A percentile compares a stretch with the other conserved stretches of the same genome.
Conservation (phyloP, 805 yeast species). For the Kodamaea restingae region DNA sequence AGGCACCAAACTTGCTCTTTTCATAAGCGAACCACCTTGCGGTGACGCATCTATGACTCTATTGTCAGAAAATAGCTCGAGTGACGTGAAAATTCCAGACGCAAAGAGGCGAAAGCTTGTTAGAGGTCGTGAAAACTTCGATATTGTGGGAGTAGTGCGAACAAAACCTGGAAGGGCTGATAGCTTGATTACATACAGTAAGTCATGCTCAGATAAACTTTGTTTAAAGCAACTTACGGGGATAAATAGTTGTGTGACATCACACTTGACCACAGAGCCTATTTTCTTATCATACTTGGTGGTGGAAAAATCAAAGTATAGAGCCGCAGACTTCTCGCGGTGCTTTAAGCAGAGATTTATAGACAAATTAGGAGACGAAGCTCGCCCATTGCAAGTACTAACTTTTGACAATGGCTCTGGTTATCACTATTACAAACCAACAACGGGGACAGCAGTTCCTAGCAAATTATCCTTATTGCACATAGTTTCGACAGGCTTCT, state of each 20-base stretch:
- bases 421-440: constrained; percentile 24
- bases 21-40: constrained; percentile 78
- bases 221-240: constrained; percentile 60
- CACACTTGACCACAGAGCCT: constrained; percentile 28
- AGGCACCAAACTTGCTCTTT: constrained; percentile 49
- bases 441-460: constrained; percentile 16
- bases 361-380: constrained; percentile 13
- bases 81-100: constrained; percentile 8
- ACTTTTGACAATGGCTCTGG: constrained; percentile 17
- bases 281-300: constrained; percentile 48
- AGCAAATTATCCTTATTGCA: constrained; percentile 29
- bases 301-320: constrained; percentile 33
- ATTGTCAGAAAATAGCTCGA: constrained; percentile 11
- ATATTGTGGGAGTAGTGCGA: constrained; percentile 60
- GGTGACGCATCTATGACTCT: constrained; percentile 78
- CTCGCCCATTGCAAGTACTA: constrained; percentile 19
- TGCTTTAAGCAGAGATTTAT: constrained; percentile 32
- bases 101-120: constrained; percentile 14
- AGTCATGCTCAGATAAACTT: constrained; percentile 87
- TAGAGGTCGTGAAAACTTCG: constrained; percentile 65
- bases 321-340: constrained; percentile 29
- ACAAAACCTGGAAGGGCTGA: constrained; percentile 93
- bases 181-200: constrained; percentile 65
- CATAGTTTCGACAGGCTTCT: constrained; percentile 17
- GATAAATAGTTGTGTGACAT: constrained; percentile 44